A percentile compares a stretch with the other conserved stretches of the same genome.
Conservation (phyloP, 2,329 filamentous ascomycete genomes). For the Ophiocordyceps camponoti-saundersi region DNA sequence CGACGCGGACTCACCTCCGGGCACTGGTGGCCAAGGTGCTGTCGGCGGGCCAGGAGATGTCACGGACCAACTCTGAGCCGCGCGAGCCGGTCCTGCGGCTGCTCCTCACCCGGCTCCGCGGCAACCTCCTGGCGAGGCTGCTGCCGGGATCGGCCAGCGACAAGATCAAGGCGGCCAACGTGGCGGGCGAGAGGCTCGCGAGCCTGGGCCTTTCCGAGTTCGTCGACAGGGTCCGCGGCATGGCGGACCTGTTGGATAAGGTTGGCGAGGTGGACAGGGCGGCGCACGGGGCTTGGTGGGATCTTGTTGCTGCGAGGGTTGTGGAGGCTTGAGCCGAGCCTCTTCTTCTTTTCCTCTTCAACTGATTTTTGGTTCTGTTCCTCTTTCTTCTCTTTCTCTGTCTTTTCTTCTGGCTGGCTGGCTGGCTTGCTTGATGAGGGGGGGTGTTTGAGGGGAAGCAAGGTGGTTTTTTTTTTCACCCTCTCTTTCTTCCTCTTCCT, state of each 20-base stretch:
- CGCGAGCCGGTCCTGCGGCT: constrained; percentile 45
- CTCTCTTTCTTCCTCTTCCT: too few relatives aligned
- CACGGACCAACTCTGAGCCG: constrained; percentile 21
- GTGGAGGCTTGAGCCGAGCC: neutral
- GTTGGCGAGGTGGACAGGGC: constrained; percentile 51
- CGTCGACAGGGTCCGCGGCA: constrained; percentile 47
- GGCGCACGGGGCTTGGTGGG: constrained; percentile 55
- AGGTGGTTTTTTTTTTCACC: too few relatives aligned
- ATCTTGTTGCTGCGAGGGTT: constrained; percentile 41
- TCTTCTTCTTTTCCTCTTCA: too few relatives aligned
- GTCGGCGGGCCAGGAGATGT: constrained; percentile 29
- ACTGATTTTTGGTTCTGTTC: too few relatives aligned
- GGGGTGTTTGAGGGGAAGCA: too few relatives aligned
- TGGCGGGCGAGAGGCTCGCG: constrained; percentile 52
- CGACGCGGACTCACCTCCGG: constrained; percentile 41
- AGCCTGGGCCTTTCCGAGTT: constrained; percentile 58
- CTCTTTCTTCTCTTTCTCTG: too few relatives aligned
- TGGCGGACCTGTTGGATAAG: constrained; percentile 50
- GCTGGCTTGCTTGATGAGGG: too few relatives aligned
- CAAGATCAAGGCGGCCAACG: constrained; percentile 51
- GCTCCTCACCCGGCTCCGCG: constrained; percentile 48
- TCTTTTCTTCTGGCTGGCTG: too few relatives aligned
- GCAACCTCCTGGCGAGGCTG: constrained; percentile 48
- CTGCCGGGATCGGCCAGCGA: constrained; percentile 51
- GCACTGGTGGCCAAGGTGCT: constrained; percentile 40